These are phyloP conservation scores for Zarea fungicola DNA, from an alignment of 2,329 filamentous ascomycete genomes.

Conservation along the genomic window DNA sequence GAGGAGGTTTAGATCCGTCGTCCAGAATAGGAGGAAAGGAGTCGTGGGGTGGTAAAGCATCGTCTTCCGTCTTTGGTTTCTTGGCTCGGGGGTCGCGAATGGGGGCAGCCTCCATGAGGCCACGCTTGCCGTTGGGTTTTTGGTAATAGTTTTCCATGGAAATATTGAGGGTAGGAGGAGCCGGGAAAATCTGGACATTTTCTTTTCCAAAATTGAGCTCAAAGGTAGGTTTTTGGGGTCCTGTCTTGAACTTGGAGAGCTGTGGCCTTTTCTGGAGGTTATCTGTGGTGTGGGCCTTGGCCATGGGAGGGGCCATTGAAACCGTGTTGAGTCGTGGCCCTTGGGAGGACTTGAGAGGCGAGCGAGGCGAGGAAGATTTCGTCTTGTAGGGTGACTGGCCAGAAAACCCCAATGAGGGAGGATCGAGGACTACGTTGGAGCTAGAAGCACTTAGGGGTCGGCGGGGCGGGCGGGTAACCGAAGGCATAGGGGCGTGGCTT, in stretches of 20 bases:
- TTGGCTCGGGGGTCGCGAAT: constrained; percentile 68
- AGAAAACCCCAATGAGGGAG: constrained; percentile 46
- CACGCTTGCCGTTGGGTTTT: constrained; percentile 53
- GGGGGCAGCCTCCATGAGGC: constrained; percentile 66
- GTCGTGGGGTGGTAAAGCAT: constrained; percentile 59
- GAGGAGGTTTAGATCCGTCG: constrained; percentile 81
- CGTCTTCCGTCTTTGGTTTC: constrained; percentile 59
- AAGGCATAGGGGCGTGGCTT: constrained; percentile 53
- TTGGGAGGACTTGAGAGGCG: constrained; percentile 49
- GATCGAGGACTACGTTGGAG: constrained; percentile 63
- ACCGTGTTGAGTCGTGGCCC: constrained; percentile 62
- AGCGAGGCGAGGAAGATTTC: constrained; percentile 53
- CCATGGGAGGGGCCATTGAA: constrained; percentile 59
- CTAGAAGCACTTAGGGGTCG: constrained; percentile 46
- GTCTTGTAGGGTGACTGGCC: constrained; percentile 67
- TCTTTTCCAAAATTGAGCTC: constrained; percentile 49
- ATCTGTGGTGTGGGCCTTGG: constrained; percentile 53
- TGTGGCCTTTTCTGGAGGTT: constrained; percentile 63
- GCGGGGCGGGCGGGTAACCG: constrained; percentile 41
- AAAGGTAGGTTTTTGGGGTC: constrained; percentile 46
- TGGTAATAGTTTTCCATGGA: constrained; percentile 49
- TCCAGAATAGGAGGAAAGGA: constrained; percentile 80
- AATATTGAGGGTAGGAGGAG: constrained; percentile 42
- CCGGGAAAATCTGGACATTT: constrained; percentile 48
- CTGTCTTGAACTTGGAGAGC: constrained; percentile 55